Base-by-base conservation (phyloP, 2,329 filamentous ascomycete genomes). In the Diplodia intermedia region DNA sequence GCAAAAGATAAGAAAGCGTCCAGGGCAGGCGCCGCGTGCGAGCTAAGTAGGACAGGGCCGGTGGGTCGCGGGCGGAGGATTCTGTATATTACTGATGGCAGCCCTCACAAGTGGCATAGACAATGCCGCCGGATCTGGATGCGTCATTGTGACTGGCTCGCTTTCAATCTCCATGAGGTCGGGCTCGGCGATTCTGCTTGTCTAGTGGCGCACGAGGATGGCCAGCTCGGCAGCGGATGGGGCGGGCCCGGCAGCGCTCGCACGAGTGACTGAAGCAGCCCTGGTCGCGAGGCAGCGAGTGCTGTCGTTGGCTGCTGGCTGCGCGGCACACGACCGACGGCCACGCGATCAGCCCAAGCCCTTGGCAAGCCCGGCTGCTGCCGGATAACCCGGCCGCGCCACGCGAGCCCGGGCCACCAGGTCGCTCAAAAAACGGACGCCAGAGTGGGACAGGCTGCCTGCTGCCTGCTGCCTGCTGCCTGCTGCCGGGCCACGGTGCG, bases 381-480 rank as follows among this genome's bases (percentile, higher is more conserved):
- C 23, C 60, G 60, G 60, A 63, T 63, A 70, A 69, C 47, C 62
- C 68, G 14, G 68, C 43, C 18, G n/a, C 1, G 54, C 61, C 65
- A 53, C 23, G 47, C 49, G 23, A 15, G 40, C 43, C 62, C 33
- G 43, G 53, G 43, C 60, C 57, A 31, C 70, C 68, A 12, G 4
- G 29, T 40, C 60, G 47, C 60, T 38, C 60, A 63, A 38, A 36
- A 49, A 62, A 62, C 57, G 57, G 40, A 33, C 43, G 40, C 43
- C 31, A 33, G 8, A 33, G 31, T 33, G 8, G 31, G 31, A 33
- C 31, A 33, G 31, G 31, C 31, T 33, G 11, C 33, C 3, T 36
- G 33, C 33, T 36, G 11, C 33, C 3, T 36, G 33, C 33, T 36
- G 43, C 31, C 8, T 33, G 31, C 31, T 33, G 31, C 31, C 2